A percentile compares a stretch with the other conserved stretches of the same genome.
phyloP scores from a whole-genome alignment of 1,284 basidiomycete species.

The Tausonia pullulans region DNA sequence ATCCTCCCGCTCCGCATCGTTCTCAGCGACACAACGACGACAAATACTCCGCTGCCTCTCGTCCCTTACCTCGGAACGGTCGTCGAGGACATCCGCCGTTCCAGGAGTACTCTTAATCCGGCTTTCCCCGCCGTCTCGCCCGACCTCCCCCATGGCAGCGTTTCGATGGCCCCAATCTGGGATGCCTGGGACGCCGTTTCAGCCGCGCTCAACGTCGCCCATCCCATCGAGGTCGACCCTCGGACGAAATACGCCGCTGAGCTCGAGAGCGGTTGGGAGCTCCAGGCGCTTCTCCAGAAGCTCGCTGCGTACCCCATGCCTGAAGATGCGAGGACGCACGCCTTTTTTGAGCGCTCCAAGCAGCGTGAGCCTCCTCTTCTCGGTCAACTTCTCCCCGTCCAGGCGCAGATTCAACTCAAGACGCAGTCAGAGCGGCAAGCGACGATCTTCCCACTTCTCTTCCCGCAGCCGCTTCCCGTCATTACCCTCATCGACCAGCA shows the following conservation, averaged over 20 bases:
- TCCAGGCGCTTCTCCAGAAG: conserved; percentile 15
- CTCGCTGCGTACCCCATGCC: conserved; percentile 8
- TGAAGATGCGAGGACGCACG: no score
- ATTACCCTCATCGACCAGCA: conserved; percentile 54
- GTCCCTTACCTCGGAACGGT: conserved; percentile 11
- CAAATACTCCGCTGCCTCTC: not conserved
- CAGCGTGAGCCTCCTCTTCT: conserved; percentile 46
- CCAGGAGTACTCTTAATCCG: not conserved
- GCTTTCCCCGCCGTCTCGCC: not conserved
- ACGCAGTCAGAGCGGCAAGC: conserved; percentile 18
- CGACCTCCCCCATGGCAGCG: not conserved
- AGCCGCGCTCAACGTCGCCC: conserved; percentile 34
- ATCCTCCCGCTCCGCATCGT: not conserved
- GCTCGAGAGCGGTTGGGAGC: not conserved
- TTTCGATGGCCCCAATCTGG: conserved; percentile 1
- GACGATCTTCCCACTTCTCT: conserved; percentile 54
- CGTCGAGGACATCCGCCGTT: conserved; percentile 2
- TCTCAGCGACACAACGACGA: no score
- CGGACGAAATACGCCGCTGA: no score
- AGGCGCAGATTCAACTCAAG: no score
- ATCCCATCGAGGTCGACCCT: no score
- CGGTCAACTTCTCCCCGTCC: conserved; percentile 23
- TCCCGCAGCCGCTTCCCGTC: conserved; percentile 57
- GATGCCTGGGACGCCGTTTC: not conserved
- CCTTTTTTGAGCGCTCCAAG: no score